Base-by-base conservation (phyloP, 176 grass and related monocot species). In the Aegilops longissima region DNA sequence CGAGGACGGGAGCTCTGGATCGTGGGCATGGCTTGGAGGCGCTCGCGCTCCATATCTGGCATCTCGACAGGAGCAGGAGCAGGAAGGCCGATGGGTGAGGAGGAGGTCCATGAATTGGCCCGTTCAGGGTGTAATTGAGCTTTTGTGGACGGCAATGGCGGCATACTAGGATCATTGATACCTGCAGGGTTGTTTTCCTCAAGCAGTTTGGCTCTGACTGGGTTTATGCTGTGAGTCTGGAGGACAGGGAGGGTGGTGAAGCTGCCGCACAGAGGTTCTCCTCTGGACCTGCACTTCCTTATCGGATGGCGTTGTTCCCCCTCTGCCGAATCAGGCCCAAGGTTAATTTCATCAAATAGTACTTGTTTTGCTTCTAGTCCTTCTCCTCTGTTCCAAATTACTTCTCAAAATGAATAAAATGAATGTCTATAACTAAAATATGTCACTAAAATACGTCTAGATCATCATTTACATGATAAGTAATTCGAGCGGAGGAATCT, bases 1-100 rank as follows among this genome's bases (percentile, higher is more conserved):
- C 27, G 65, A 83, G 8, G 30, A 72, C 67, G 51, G 25, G 81
- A 83, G 47, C 67, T 83, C 21, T n/a, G 81, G 5, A 33, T 83
- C 9, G 49, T 83, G 49, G 81, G 31, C 12, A 11, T 83, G 39
- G 33, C 47, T 0, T 31, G 29, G 29, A 30, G 65, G 9, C 1
- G n/a, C 20, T 82, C 29, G 40, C 10, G 81, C 33, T 83, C n/a
- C 30, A 83, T 7, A 25, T 73, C 49, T 83, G 81, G 81, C 67
- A 3, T 17, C 81, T 59, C 5, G 51, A 73, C 34, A 83, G 67
- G 81, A 61, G 67, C 67, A 59, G 81, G 51, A 83, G 67, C 67
- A 12, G 18, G 49, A 36, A 18, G 81, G 81, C n/a, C 31, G 81
- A 2, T 83, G 52, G 81, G 49, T 83, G 81, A 34, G 68, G 81